Evolutionary conservation across 2,329 filamentous ascomycete species (phyloP), one percentile per base, ranked within the genome.

Genomic region (Exophiala dermatitidis): DNA sequence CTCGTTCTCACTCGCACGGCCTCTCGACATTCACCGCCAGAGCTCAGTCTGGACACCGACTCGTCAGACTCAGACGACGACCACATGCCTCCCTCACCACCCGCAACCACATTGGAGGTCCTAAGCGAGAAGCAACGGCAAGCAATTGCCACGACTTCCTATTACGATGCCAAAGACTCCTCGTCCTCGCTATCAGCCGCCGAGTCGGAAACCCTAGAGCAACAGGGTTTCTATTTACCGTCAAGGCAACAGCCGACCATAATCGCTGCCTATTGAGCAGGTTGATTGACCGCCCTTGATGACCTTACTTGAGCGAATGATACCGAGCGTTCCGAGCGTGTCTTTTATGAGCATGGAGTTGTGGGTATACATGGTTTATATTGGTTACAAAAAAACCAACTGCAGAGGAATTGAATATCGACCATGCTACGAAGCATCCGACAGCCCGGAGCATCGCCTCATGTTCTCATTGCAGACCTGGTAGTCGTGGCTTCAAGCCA

Each of bases 1-100:
- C 79, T 89, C 50, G 77, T 79, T 56, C 78, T 90, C 55, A 85
- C 83, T 51, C 82, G 84, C 64, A 85, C 83, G 57, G 75, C 76
- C 29, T 89, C 85, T 4, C 84, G 84, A 71, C 65, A 79, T 64
- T 81, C 82, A 49, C 77, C 85, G 48, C 86, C 86, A 5, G 85
- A 88, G 67, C 80, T 89, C 53, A 77, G 83, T 61, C 76, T 81
- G 59, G 85, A 89, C 66, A 80, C 79, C 57, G 84, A 84, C 58
- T 74, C 71, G 4, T 41, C 38, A 4, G 72, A 76, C 49, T 83
- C 81, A 82, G 85, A 89, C 63, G 86, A 90, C 70, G 83, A 87
- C 62, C 72, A 77, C 45, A 74, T 88, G 81, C 86, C 86, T 5
- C 84, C 84, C 19, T 87, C 84, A 56, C 85, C 85, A 36, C 79